Evolutionary conservation across 2,329 filamentous ascomycete genomes (phyloP), one percentile per base, ranked within the genome.

Genomic region (Pseudogymnoascus sp.): DNA sequence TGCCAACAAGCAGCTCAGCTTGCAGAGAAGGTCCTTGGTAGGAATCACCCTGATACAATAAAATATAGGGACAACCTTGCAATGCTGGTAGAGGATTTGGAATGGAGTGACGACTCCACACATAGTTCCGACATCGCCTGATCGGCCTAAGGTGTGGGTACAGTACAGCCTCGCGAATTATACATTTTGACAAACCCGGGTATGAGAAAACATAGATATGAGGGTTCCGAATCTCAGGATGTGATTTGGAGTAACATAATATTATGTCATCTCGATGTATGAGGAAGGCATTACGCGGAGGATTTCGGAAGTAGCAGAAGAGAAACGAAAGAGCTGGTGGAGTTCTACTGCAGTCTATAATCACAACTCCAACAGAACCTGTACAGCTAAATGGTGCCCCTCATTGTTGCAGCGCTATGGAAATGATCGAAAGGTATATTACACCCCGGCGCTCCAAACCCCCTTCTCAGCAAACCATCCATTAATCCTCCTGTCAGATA

Each of bases 1-100:
- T 33, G 1, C 7, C 30, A 9, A 33, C 30, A 33, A 9, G 11
- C 30, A 4, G 36, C 41, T n/a, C 25, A 59, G 30, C 64, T 62
- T 4, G 62, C 60, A 7, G 64, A 68, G 35, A 64, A 58, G 42
- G 42, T 65, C 28, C 63, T 69, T 7, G 69, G 69, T 4, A 22
- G 52, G 19, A 36, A 35, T 2, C 11, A 35, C 12, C 33, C 11
- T 14, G 33, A 22, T 41, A 41, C 22, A n/a, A 25, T 49, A n/a
- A 0, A 2, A 9, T n/a, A 28, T n/a, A n/a, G 7, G 23, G 0
- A 5, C 5, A n/a, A 28, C 6, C 14, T 28, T 28, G 4, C 6
- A 28, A 16, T 4, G 2, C 12, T 49, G 4, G 5, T 16, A 12
- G 16, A 41, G 38, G 6, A 4, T 19, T 19, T 19, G n/a, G n/a